These are phyloP conservation scores for Penicillium sp. DNA, from an alignment of 2,329 filamentous ascomycete species.

Conservation along the genomic window DNA sequence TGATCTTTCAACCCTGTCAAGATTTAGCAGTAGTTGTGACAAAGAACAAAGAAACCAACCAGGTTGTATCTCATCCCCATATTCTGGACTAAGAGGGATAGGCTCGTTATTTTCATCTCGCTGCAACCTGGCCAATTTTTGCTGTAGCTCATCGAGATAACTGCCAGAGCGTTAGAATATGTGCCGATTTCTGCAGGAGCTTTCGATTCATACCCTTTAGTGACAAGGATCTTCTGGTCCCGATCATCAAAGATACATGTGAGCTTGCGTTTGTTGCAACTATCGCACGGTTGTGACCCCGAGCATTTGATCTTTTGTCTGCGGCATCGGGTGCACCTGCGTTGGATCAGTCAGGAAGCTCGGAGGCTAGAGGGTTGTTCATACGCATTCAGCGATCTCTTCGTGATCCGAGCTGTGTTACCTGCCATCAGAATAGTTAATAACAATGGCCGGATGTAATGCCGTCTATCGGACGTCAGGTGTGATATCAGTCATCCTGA, in stretches of 20 bases:
- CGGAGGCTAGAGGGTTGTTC: background rate
- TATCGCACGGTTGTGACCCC: conserved; percentile 44
- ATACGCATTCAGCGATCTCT: conserved; percentile 37
- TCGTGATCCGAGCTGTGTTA: conserved; percentile 20
- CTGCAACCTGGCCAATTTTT: conserved; percentile 27
- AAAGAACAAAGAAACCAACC: conserved; percentile 1
- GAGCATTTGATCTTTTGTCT: conserved; percentile 50
- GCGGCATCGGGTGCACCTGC: conserved; percentile 48
- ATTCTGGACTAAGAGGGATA: conserved; percentile 20
- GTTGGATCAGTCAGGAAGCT: conserved; percentile 3
- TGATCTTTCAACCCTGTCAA: conserved; percentile 16
- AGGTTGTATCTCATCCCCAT: conserved; percentile 11
- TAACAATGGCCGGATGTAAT: background rate
- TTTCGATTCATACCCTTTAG: conserved; percentile 40
- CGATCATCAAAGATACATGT: conserved; percentile 47
- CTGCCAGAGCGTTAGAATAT: conserved; percentile 20
- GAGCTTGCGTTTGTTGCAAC: conserved; percentile 47
- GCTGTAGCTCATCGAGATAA: conserved; percentile 39
- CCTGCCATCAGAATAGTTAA: background rate
- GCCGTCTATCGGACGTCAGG: background rate
- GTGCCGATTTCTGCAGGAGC: background rate
- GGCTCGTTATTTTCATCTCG: conserved; percentile 14
- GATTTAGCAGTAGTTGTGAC: conserved; percentile 1
- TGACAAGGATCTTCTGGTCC: conserved; percentile 53
- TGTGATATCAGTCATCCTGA: conserved; percentile 3